phyloP scores from a whole-genome alignment of 1,139 yeast genomes.

The Protomyces arabidopsidicola region DNA sequence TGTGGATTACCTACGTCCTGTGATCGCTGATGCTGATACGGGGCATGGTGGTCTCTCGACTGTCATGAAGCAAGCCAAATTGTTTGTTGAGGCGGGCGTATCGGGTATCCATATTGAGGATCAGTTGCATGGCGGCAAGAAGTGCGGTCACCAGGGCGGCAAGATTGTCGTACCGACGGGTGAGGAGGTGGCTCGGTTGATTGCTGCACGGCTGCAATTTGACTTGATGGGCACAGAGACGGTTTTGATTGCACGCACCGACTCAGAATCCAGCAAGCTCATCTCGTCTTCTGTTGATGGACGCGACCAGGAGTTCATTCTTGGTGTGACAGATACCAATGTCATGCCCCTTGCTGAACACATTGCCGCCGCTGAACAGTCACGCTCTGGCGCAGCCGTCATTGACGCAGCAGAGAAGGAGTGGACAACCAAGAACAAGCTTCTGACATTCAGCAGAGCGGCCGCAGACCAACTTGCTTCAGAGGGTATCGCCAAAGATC shows the following conservation, averaged over 20 bases:
- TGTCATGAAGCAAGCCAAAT: constrained; percentile 58
- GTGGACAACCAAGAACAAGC: constrained; percentile 47
- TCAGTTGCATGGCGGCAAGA: constrained; percentile 61
- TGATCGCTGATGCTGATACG: constrained; percentile 64
- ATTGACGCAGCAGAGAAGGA: constrained; percentile 44
- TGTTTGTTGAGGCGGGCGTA: constrained; percentile 62
- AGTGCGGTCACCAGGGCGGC: constrained; percentile 62
- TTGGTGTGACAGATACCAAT: constrained; percentile 47
- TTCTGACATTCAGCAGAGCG: constrained; percentile 52
- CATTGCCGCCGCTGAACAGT: constrained; percentile 46
- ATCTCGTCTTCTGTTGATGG: constrained; percentile 55
- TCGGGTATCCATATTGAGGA: constrained; percentile 63
- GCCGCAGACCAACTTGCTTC: constrained; percentile 38
- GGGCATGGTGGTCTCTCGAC: constrained; percentile 66
- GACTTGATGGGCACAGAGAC: constrained; percentile 60
- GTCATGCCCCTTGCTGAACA: constrained; percentile 49
- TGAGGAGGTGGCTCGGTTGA: constrained; percentile 52
- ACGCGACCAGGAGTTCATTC: constrained; percentile 52
- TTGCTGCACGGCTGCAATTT: constrained; percentile 61
- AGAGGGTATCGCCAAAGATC: constrained; percentile 39
- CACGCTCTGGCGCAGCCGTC: constrained; percentile 41
- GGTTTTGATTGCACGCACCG: constrained; percentile 57
- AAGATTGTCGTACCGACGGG: constrained; percentile 60
- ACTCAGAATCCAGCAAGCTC: constrained; percentile 55
- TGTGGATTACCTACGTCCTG: constrained; percentile 50